Evolutionary conservation across 2,329 filamentous ascomycete species (phyloP).

Genomic region (Paecilomyces formosus): DNA sequence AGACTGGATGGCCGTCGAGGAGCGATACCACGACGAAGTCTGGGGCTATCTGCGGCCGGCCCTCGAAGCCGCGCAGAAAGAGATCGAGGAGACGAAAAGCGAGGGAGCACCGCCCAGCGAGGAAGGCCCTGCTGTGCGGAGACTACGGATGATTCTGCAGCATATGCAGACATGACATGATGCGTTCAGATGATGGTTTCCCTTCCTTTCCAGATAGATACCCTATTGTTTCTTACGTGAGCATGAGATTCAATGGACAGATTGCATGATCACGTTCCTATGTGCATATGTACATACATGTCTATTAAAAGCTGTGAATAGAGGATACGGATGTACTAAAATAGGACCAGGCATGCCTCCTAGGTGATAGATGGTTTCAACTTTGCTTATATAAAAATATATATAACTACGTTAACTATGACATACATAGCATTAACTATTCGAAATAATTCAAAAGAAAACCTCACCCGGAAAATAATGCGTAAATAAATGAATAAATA

Average conservation of each 20-base stretch:
- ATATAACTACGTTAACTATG: no score
- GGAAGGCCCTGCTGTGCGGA: constrained; percentile 29
- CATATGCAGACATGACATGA: constrained; percentile 24
- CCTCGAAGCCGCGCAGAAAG: constrained; percentile 48
- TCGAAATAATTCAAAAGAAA: no score
- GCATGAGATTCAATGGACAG: neutral
- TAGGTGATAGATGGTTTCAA: no score
- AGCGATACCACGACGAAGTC: constrained; percentile 50
- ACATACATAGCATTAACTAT: no score
- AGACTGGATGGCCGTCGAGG: constrained; percentile 28
- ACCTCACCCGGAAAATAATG: no score
- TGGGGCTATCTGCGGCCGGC: constrained; percentile 58
- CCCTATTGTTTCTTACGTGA: neutral
- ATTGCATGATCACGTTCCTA: no score
- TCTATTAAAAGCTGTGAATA: no score
- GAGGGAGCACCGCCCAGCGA: constrained; percentile 6
- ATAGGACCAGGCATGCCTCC: no score
- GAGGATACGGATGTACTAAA: no score
- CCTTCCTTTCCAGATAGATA: neutral
- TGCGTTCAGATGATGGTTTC: neutral
- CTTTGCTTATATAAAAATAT: no score
- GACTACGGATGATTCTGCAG: constrained; percentile 32
- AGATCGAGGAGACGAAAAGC: constrained; percentile 40
- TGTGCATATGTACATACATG: no score
- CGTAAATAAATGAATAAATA: no score